These are phyloP conservation scores for Bruguiera parviflora DNA, from an alignment of 345 rosid genomes.

Conservation along the genomic window DNA sequence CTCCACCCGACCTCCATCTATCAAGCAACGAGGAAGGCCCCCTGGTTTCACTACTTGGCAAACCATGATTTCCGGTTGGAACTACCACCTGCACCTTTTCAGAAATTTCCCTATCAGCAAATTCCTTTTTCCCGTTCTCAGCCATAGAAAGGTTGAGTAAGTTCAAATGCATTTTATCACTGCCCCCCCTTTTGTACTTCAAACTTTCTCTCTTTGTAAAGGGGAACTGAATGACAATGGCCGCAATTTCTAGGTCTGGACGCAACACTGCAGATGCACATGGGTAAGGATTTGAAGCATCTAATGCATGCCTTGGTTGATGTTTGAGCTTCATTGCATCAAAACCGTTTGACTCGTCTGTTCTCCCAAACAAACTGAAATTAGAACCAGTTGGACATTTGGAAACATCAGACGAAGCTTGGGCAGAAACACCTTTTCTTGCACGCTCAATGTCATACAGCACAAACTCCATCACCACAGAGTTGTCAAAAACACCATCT, in stretches of 20 bases:
- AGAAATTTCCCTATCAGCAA: conserved; percentile 16
- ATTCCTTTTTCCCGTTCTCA: conserved; percentile 36
- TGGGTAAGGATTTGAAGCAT: conserved; percentile 39
- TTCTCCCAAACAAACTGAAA: conserved; percentile 34
- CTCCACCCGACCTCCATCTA: conserved; percentile 90
- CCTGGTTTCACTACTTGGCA: conserved; percentile 48
- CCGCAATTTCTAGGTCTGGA: conserved; percentile 74
- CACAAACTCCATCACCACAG: conserved; percentile 74
- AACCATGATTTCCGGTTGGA: conserved; percentile 79
- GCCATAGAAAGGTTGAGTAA: conserved; percentile 35
- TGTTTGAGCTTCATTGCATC: conserved; percentile 37
- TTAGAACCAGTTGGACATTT: conserved; percentile 26
- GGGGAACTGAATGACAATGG: conserved; percentile 62
- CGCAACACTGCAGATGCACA: conserved; percentile 39
- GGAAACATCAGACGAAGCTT: conserved; percentile 30
- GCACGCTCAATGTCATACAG: conserved; percentile 62
- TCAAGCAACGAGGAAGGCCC: conserved; percentile 76
- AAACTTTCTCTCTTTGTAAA: conserved; percentile 68
- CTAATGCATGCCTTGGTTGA: conserved; percentile 35
- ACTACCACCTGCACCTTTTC: conserved; percentile 60
- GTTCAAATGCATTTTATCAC: conserved; percentile 30
- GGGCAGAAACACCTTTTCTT: conserved; percentile 32
- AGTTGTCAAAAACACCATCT: conserved; percentile 41
- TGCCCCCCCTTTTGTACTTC: conserved; percentile 42
- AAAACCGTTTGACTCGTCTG: conserved; percentile 24